Conservation (phyloP, 106 monocot genomes). For the Dioscorea zingiberensis region DNA sequence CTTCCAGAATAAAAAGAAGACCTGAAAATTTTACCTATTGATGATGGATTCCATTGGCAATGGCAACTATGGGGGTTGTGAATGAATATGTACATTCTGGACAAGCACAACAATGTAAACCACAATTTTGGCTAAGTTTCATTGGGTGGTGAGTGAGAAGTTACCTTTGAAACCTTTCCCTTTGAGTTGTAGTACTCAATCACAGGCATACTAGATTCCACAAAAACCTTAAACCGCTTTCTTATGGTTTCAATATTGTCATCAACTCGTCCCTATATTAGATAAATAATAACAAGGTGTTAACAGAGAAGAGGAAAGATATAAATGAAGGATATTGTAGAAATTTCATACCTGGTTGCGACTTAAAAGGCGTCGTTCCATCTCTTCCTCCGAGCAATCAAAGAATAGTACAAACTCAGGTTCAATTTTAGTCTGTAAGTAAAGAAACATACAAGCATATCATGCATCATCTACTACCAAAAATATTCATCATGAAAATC, state of each 20-base stretch:
- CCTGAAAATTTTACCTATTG: no score
- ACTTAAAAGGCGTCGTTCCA: slow-evolving; percentile 67
- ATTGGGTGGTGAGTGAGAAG: background rate
- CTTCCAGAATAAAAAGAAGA: no score
- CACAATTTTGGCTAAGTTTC: background rate
- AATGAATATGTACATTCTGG: background rate
- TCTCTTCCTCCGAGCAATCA: slow-evolving; percentile 68
- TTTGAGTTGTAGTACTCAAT: slow-evolving; percentile 56
- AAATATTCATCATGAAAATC: background rate
- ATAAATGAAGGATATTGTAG: background rate
- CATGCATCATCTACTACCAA: no score
- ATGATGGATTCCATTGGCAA: background rate
- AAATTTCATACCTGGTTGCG: slow-evolving; percentile 63
- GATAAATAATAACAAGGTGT: background rate
- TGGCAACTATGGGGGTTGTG: background rate
- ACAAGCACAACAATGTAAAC: background rate
- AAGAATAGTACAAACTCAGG: slow-evolving; percentile 84
- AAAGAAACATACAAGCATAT: background rate
- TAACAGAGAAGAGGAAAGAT: background rate
- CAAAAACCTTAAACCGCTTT: slow-evolving; percentile 77
- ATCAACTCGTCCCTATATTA: slow-evolving; percentile 79
- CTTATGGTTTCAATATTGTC: slow-evolving; percentile 88
- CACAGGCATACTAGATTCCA: slow-evolving; percentile 68
- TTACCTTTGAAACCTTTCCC: slow-evolving; percentile 79
- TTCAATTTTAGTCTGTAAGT: slow-evolving; percentile 56